Evolutionary conservation across 2,329 filamentous ascomycete species (phyloP).

Genomic region (Aspergillus tubingensis): DNA sequence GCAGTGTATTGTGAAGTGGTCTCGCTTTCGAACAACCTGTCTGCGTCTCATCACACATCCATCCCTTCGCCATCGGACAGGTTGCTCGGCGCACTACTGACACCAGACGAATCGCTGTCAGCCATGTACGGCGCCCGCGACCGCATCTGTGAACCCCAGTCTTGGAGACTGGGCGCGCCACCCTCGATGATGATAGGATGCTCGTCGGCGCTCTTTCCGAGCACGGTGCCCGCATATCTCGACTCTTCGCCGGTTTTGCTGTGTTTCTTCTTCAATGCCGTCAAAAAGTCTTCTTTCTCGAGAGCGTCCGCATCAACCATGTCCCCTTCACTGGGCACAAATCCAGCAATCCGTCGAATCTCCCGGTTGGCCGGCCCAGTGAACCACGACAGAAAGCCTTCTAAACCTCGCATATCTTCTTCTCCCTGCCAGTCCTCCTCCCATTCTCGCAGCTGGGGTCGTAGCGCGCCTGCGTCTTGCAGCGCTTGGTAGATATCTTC

Average conservation of each 20-base stretch:
- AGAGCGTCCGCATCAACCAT: slow-evolving; percentile 52
- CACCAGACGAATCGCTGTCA: slow-evolving; percentile 38
- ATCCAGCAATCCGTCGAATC: slow-evolving; percentile 76
- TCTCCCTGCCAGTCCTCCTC: slow-evolving; percentile 70
- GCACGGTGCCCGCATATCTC: slow-evolving; percentile 79
- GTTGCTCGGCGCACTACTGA: slow-evolving; percentile 45
- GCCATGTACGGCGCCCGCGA: slow-evolving; percentile 32
- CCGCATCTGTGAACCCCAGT: slow-evolving; percentile 57
- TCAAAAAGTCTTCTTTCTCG: slow-evolving; percentile 70
- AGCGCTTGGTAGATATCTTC: slow-evolving; percentile 84
- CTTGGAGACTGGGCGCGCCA: slow-evolving; percentile 66
- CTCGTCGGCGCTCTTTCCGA: slow-evolving; percentile 73
- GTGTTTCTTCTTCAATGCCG: slow-evolving; percentile 85
- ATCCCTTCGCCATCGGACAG: slow-evolving; percentile 41
- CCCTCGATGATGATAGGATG: slow-evolving; percentile 77
- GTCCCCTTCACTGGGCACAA: slow-evolving; percentile 60
- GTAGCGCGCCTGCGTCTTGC: slow-evolving; percentile 74
- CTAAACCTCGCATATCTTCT: slow-evolving; percentile 78
- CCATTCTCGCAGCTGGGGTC: slow-evolving; percentile 65
- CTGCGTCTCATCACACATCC: slow-evolving; percentile 33
- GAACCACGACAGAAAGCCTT: slow-evolving; percentile 79
- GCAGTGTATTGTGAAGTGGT: background rate
- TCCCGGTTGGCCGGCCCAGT: slow-evolving; percentile 72
- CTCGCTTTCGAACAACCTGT: background rate
- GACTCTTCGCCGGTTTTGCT: slow-evolving; percentile 85